Evolutionary conservation across 2,329 filamentous ascomycete genomes (phyloP), one percentile per base, ranked within the genome.

Genomic region (Tricladium varicosporioides): DNA sequence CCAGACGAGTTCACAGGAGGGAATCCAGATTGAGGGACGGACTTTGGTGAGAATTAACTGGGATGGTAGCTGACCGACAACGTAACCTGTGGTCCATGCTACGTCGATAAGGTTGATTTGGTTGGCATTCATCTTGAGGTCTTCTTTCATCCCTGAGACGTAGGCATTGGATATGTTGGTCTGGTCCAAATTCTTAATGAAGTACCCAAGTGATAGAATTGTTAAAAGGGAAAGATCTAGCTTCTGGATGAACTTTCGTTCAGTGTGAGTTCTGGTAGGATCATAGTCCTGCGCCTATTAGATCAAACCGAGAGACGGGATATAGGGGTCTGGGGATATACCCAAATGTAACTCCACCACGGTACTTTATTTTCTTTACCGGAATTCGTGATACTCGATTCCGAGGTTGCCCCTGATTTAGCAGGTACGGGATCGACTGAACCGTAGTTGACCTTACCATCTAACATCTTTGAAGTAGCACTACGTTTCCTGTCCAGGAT

Each of bases 51-150:
- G 70, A 56, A 75, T 69, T 40, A 76, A 56, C 40, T 73, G 75
- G 5, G 70, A 72, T 1, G 74, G 72, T 43, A 72, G 68, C 40
- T 75, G 70, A 0, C 73, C 72, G 69, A 86, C 73, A 0, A 83
- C 79, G 61, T 87, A 87, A 8, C 84, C 84, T 0, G 82, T 76
- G n/a, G 70, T 75, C 66, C 74, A 77, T 55, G 71, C 72, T 3
- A 74, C 68, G 43, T 75, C 75, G 51, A 76, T 71, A 33, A 74
- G 71, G 57, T 63, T 65, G 8, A 65, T 19, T 58, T 78, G 63
- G 45, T 78, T 77, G 5, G 73, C 74, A 31, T 73, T 68, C 16
- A 78, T 69, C 0, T 76, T 72, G 47, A 82, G 72, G 46, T 80
- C 73, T 52, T 79, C 72, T 54, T 77, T 74, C 76, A 79, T 78